Evolutionary conservation across 306 rosid genomes (phyloP), one percentile per base, ranked within the genome.

Genomic region (Sechiopsis laciniata): DNA sequence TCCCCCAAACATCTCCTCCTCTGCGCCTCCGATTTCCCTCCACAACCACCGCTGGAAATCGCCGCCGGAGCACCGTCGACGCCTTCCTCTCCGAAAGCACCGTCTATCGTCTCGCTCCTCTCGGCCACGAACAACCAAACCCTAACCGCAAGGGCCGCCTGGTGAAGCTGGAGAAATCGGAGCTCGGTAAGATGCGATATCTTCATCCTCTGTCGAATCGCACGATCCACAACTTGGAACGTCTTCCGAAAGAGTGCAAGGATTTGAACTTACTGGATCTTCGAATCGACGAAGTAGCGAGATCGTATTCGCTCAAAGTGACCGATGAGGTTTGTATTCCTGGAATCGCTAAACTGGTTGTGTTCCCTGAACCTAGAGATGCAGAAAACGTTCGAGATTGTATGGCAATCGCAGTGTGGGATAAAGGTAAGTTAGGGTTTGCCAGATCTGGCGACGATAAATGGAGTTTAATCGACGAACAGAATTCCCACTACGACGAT

Each of bases 401-500:
- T 6, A 67, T 78, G 9, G 61, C 82, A 60, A 74, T 87, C 32
- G 80, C 84, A 15, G 69, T 88, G 17, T 85, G 48, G 10, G 9
- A 48, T 12, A 72, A 67, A 8, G 94, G 96, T 6, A 86, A 56
- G 12, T 76, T 93, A 71, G 90, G 87, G 64, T 75, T 82, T 58
- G 69, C 82, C 45, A 80, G 26, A 68, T 70, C 13, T 29, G 96
- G 86, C 0, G 91, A 80, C 16, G 40, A 82, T 14, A 78, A 70
- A 7, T 77, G 89, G 74, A 83, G 73, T 0, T 79, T 75, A 5
- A 72, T 93, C 51, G 82, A 81, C 75, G 79, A 82, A 46, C 76
- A 60, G n/a, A 82, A 74, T 40, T 72, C 55, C 48, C 78, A 81
- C 80, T 87, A 78, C 40, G 87, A 88, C 74, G 98, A 90, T 80